These are phyloP conservation scores for Acacia acuminata DNA, from an alignment of 306 rosid species.

Conservation along the genomic window DNA sequence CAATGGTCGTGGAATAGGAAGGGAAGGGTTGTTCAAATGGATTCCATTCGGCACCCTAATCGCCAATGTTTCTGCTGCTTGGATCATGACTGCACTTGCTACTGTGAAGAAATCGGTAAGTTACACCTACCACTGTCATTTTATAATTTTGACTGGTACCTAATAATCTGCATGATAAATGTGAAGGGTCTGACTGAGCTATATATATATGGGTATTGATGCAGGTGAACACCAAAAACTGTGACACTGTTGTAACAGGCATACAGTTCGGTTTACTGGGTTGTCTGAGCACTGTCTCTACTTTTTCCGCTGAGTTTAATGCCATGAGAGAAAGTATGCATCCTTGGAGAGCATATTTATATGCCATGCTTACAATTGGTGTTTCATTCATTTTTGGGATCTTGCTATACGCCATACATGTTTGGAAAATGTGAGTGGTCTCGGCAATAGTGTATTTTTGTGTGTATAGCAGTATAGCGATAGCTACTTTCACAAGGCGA, in stretches of 20 bases:
- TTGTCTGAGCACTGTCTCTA: conserved; percentile 71
- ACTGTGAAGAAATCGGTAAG: background rate
- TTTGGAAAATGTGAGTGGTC: conserved; percentile 42
- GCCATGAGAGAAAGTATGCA: conserved; percentile 65
- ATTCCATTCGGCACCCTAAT: conserved; percentile 73
- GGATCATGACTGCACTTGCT: background rate
- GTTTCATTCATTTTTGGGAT: conserved; percentile 54
- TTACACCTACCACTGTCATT: background rate
- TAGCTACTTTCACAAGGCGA: background rate
- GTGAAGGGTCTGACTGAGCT: conserved; percentile 2
- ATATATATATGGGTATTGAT: background rate
- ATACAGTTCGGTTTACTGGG: conserved; percentile 67
- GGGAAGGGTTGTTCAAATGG: conserved; percentile 50
- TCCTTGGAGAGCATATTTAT: conserved; percentile 71
- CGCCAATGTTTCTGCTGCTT: conserved; percentile 54
- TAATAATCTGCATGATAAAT: background rate
- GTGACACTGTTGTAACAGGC: conserved; percentile 51
- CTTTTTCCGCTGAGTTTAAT: conserved; percentile 72
- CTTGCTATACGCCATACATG: conserved; percentile 54
- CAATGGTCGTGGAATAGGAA: conserved; percentile 74
- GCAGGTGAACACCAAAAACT: conserved; percentile 51
- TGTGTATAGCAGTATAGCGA: background rate
- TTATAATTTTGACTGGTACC: no score
- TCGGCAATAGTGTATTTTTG: background rate
- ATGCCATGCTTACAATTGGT: conserved; percentile 53